Conservation (phyloP, 371 early-diverging fungal species). For the Circinella umbellata region DNA sequence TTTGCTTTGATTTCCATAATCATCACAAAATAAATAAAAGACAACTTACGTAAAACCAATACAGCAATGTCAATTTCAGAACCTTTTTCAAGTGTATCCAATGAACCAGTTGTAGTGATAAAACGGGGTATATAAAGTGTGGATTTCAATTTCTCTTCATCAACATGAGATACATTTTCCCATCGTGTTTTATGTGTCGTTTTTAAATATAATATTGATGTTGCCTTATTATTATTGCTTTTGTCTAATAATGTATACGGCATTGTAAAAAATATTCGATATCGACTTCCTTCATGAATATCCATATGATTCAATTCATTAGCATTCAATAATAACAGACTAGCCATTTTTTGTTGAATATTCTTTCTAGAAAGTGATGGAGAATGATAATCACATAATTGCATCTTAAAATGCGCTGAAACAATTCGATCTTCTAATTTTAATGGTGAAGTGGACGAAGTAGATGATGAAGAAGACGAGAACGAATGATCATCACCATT, state of each 20-base stretch:
- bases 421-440: constrained; percentile 46
- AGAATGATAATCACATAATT: constrained; percentile 54
- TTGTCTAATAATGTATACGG: constrained; percentile 29
- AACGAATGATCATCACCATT: too few species aligned
- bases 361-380: neutral
- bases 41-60: constrained; percentile 56
- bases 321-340: constrained; percentile 34
- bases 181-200: constrained; percentile 49
- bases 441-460: constrained; percentile 6
- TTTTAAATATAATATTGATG: constrained; percentile 33
- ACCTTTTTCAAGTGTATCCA: constrained; percentile 27
- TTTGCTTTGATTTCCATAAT: too few species aligned
- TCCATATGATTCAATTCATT: constrained; percentile 38
- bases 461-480: too few species aligned
- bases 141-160: constrained; percentile 18
- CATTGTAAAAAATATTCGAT: constrained; percentile 37
- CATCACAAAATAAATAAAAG: neutral
- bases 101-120: constrained; percentile 38
- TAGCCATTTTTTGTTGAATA: constrained; percentile 20
- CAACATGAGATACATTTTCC: constrained; percentile 32
- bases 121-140: constrained; percentile 51
- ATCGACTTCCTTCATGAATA: constrained; percentile 32
- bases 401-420: constrained; percentile 47
- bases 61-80: constrained; percentile 65
- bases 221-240: neutral